Conservation (phyloP, 257 asterid genomes). For the Orobanche coerulescens region DNA sequence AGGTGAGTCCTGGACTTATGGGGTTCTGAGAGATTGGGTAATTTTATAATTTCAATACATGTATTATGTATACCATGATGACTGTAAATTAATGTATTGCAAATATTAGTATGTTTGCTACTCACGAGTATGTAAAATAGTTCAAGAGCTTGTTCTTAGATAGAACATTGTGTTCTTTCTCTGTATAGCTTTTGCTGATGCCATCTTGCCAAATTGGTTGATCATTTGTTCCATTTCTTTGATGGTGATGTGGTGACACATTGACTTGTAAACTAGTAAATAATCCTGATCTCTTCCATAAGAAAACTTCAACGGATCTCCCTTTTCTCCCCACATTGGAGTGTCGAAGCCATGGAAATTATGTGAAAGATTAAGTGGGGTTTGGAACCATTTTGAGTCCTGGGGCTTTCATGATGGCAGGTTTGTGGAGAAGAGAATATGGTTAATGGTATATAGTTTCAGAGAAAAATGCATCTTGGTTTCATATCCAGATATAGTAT, state of each 20-base stretch:
- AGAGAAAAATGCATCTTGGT: neutral
- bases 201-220: neutral
- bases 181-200: neutral
- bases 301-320: slow-evolving; percentile 3
- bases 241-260: neutral
- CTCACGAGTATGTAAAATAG: no score
- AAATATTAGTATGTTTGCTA: no score
- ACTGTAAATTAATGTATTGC: no score
- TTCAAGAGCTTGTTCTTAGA: no score
- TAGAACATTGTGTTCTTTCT: neutral
- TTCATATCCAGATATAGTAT: neutral
- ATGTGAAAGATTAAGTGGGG: neutral
- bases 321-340: neutral
- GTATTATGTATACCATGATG: no score
- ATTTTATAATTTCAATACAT: no score
- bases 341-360: no score
- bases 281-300: neutral
- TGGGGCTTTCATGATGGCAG: neutral
- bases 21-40: no score
- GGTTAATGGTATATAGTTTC: neutral
- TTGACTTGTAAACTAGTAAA: neutral
- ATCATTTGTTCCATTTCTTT: slow-evolving; percentile 1
- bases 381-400: neutral
- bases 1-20: no score
- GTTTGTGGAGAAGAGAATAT: neutral